phyloP scores from a whole-genome alignment of 345 rosid genomes.

The Heritiera fomes region DNA sequence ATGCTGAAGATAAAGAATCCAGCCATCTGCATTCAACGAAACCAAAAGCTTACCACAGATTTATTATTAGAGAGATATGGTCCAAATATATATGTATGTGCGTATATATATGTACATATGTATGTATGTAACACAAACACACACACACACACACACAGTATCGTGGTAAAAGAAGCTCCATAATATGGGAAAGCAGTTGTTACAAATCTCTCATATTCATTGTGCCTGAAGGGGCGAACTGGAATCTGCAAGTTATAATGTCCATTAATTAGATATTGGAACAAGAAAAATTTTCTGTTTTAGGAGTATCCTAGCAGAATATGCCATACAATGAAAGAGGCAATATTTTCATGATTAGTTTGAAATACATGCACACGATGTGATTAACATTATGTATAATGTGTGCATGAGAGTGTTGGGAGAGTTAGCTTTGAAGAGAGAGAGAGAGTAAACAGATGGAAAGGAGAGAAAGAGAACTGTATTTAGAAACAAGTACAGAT shows the following conservation, averaged over 20 bases:
- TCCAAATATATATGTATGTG: neutral
- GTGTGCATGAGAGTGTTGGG: neutral
- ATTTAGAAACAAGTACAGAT: neutral
- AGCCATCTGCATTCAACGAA: slow-evolving; percentile 55
- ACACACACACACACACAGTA: slow-evolving; percentile 21
- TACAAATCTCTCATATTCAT: slow-evolving; percentile 70
- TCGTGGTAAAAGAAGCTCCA: slow-evolving; percentile 66
- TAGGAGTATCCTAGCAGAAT: neutral
- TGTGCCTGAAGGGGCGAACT: slow-evolving; percentile 68
- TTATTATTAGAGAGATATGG: neutral
- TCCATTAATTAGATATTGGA: neutral
- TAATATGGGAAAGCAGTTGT: slow-evolving; percentile 65
- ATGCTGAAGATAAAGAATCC: slow-evolving; percentile 74
- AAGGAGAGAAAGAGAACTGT: neutral
- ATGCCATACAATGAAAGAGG: neutral
- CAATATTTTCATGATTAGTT: neutral
- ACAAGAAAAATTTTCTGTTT: neutral
- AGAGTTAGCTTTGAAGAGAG: neutral
- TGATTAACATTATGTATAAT: neutral
- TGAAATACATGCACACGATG: neutral
- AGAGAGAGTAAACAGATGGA: neutral
- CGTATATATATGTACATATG: too few species aligned
- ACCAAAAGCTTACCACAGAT: slow-evolving; percentile 9
- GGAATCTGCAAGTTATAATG: slow-evolving; percentile 51
- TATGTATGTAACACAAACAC: neutral